Evolutionary conservation across 1,284 basidiomycete genomes (phyloP).

Genomic region (Chalciporus sp.): DNA sequence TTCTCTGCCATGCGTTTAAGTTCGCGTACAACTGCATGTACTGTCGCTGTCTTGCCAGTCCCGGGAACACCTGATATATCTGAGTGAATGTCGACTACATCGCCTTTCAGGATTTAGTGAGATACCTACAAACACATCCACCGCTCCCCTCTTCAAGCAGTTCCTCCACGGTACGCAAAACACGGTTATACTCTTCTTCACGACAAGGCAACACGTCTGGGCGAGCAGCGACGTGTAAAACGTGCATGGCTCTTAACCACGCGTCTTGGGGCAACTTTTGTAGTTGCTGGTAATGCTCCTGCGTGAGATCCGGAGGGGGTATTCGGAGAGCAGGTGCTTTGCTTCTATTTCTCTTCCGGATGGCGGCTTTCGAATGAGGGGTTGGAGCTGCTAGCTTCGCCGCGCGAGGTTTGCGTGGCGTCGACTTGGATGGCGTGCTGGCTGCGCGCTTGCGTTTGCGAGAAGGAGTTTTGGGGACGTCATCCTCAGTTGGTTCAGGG

Average conservation of each 20-base stretch:
- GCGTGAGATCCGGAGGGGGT: constrained; percentile 39
- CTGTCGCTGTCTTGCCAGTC: constrained; percentile 98
- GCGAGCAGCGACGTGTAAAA: constrained; percentile 91
- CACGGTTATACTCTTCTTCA: constrained; percentile 82
- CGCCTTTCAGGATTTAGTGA: background rate
- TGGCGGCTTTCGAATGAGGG: constrained; percentile 66
- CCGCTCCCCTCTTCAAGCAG: constrained; percentile 92
- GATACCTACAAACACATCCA: constrained; percentile 87
- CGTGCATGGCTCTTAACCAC: constrained; percentile 83
- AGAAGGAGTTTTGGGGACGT: constrained; percentile 40
- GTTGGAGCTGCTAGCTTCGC: constrained; percentile 54
- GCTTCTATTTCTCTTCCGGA: constrained; percentile 43
- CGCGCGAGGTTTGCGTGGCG: constrained; percentile 34
- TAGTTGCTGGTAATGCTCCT: constrained; percentile 39
- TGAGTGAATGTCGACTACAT: constrained; percentile 34
- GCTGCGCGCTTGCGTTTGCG: constrained; percentile 38
- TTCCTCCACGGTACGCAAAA: constrained; percentile 81
- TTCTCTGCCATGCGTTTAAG: constrained; percentile 84
- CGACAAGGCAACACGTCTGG: constrained; percentile 91
- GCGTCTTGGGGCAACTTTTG: constrained; percentile 68
- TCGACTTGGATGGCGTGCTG: constrained; percentile 31
- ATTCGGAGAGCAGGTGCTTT: constrained; percentile 38
- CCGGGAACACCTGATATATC: constrained; percentile 98
- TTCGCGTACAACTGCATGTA: constrained; percentile 88
- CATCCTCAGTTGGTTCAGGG: constrained; percentile 13